Evolutionary conservation across 257 asterid species (phyloP).

Genomic region (Solanum lignicaule): DNA sequence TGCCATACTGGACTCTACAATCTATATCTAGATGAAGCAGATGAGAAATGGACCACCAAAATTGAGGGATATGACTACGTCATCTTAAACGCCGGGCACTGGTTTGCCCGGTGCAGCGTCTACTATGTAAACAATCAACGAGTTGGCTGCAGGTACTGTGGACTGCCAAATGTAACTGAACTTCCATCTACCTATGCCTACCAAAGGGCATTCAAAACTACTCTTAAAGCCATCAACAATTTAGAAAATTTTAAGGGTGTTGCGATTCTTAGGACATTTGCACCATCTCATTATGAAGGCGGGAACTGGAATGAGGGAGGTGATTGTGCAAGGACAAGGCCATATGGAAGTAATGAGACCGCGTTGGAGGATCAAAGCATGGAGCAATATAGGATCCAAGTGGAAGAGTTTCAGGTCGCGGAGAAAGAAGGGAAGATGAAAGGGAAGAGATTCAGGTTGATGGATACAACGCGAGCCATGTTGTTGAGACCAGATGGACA

Average conservation of each 20-base stretch:
- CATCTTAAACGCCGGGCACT: conserved; percentile 55
- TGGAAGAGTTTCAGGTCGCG: conserved; percentile 25
- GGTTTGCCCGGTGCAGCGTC: conserved; percentile 26
- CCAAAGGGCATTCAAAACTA: conserved; percentile 16
- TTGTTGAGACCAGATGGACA: conserved; percentile 40
- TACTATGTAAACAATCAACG: conserved; percentile 10
- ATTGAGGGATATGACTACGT: conserved; percentile 38
- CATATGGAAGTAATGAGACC: conserved; percentile 17
- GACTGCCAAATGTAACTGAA: not conserved
- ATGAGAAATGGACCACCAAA: conserved; percentile 38
- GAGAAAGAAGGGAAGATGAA: conserved; percentile 19
- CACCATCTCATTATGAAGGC: not conserved
- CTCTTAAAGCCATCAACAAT: conserved; percentile 7
- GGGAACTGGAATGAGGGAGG: conserved; percentile 35
- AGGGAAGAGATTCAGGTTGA: conserved; percentile 16
- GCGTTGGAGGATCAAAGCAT: conserved; percentile 6
- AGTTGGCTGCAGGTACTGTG: conserved; percentile 11
- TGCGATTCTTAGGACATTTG: not conserved
- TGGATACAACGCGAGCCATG: conserved; percentile 29
- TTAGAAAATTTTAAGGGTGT: conserved; percentile 7
- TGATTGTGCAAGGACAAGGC: conserved; percentile 16
- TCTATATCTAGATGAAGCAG: conserved; percentile 51
- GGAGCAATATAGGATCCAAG: conserved; percentile 20
- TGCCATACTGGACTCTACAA: conserved; percentile 32
- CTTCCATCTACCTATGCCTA: conserved; percentile 10